Percentiles rank a stretch among this genome's conserved stretches.
Evolutionary conservation across 225 moss, liverwort and hornwort genomes (phyloP).

Genomic region (Thuidium tamariscinum): DNA sequence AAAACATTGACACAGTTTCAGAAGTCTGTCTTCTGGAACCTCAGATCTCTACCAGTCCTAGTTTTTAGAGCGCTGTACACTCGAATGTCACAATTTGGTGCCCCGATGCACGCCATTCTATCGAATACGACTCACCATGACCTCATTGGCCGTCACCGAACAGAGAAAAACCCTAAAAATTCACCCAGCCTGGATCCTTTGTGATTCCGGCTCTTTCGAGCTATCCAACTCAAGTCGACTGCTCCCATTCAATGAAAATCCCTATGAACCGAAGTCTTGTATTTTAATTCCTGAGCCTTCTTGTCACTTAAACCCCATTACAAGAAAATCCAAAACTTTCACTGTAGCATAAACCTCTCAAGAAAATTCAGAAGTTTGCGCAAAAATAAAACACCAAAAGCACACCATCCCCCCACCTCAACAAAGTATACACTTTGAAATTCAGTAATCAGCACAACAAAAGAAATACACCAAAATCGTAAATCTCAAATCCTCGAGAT

Average conservation of each 20-base stretch:
- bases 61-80: no score
- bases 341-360: background rate
- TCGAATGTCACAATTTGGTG: background rate
- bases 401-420: background rate
- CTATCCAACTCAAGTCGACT: background rate
- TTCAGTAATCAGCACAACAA: background rate
- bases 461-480: background rate
- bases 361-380: background rate
- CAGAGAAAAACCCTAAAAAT: background rate
- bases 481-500: background rate
- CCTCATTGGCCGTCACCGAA: background rate
- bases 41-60: background rate
- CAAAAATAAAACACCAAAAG: background rate
- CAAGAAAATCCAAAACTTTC: background rate
- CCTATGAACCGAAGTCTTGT: background rate
- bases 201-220: background rate
- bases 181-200: background rate
- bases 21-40: background rate
- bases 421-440: background rate
- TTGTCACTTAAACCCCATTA: background rate
- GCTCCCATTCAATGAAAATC: background rate
- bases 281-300: background rate
- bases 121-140: background rate
- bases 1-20: background rate
- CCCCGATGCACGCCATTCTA: background rate